These are phyloP conservation scores for Ephemerocybe angulata DNA, from an alignment of 768 basidiomycete species.

Conservation along the genomic window DNA sequence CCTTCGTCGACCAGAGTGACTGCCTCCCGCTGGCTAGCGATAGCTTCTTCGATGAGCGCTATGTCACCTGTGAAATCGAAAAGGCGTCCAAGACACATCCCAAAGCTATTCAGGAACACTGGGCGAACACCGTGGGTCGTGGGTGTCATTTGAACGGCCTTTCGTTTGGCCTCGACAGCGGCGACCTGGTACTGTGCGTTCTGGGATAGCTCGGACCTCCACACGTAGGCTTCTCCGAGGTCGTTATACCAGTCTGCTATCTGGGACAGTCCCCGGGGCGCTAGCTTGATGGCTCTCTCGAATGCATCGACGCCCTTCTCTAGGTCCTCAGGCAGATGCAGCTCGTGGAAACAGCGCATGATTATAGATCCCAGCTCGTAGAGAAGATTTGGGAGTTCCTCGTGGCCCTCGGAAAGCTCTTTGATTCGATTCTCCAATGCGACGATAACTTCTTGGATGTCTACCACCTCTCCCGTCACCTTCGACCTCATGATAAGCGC, in stretches of 20 bases:
- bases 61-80: too few species aligned
- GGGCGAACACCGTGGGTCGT: too few species aligned
- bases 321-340: not conserved
- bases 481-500: too few species aligned
- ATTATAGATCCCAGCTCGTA: not conserved
- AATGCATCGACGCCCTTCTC: not conserved
- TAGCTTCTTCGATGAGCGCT: too few species aligned
- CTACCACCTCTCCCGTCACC: not conserved
- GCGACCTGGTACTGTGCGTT: too few species aligned
- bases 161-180: too few species aligned
- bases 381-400: not conserved
- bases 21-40: too few species aligned
- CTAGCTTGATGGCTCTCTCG: not conserved
- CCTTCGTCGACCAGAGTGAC: too few species aligned
- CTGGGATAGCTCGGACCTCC: too few species aligned
- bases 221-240: not conserved
- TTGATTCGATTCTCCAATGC: not conserved
- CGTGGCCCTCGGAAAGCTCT: not conserved
- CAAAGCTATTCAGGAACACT: too few species aligned
- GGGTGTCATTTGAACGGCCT: too few species aligned
- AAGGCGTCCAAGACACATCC: too few species aligned
- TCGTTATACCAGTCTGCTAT: not conserved
- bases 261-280: not conserved
- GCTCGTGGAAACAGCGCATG: not conserved
- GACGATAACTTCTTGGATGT: not conserved